These are phyloP conservation scores for Chlamydomonas reinhardtii DNA, from an alignment of 163 green algal genomes.

Conservation along the genomic window DNA sequence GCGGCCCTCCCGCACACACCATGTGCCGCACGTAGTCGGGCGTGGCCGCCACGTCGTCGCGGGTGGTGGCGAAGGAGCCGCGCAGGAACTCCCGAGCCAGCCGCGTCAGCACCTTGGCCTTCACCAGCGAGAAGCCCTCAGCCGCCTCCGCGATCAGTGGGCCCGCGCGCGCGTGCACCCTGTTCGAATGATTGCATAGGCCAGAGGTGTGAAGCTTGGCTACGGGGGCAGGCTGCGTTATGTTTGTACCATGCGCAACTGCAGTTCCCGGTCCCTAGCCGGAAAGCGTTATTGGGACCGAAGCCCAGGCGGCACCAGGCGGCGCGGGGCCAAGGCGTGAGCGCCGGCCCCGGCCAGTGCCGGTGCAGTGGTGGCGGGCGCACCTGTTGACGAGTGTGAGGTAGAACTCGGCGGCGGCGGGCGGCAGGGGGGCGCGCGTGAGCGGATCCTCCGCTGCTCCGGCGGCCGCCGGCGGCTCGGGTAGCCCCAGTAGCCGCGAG, in stretches of 20 bases:
- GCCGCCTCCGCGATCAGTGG: constrained; percentile 55
- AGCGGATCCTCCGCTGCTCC: background rate
- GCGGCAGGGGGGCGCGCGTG: constrained; percentile 16
- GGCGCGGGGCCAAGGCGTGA: too few relatives aligned
- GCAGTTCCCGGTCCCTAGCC: too few relatives aligned
- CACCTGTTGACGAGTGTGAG: constrained; percentile 54
- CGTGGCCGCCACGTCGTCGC: constrained; percentile 51
- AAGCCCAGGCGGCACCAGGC: too few relatives aligned
- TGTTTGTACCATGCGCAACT: too few relatives aligned
- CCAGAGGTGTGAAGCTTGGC: too few relatives aligned
- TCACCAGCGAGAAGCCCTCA: constrained; percentile 52
- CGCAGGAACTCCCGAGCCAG: constrained; percentile 50
- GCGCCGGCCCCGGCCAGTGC: too few relatives aligned
- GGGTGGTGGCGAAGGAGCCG: constrained; percentile 47
- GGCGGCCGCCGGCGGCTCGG: constrained; percentile 16
- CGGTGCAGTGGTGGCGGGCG: background rate
- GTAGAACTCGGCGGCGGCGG: constrained; percentile 50
- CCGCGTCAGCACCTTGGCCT: constrained; percentile 41
- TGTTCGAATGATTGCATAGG: background rate
- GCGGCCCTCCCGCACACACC: background rate
- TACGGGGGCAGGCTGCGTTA: too few relatives aligned
- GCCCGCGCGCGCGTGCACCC: constrained; percentile 52
- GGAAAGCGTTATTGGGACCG: too few relatives aligned
- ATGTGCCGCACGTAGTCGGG: constrained; percentile 47
- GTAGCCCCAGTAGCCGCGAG: constrained; percentile 49